Conservation (phyloP, 495 filamentous ascomycete genomes). For the Aspergillus taichungensis region DNA sequence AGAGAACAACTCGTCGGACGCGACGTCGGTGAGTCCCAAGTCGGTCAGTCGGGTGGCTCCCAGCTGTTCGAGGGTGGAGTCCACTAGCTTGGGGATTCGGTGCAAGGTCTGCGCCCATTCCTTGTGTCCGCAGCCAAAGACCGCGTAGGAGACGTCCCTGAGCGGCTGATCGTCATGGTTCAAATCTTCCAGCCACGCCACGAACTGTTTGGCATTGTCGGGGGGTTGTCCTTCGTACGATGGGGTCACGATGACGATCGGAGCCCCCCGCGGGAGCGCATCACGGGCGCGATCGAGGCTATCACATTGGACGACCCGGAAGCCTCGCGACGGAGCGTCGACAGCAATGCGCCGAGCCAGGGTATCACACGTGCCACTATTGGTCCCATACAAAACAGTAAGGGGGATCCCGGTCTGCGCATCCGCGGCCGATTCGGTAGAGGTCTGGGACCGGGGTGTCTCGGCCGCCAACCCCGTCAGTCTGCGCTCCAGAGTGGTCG, state of each 20-base stretch:
- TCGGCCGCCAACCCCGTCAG: too few species aligned
- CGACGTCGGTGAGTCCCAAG: too few species aligned
- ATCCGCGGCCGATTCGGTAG: too few species aligned
- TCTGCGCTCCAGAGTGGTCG: constrained; percentile 42
- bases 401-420: too few species aligned
- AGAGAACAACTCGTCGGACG: too few species aligned
- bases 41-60: too few species aligned
- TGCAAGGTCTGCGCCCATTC: too few species aligned
- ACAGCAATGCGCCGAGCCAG: too few species aligned
- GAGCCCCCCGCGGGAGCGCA: neutral
- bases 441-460: too few species aligned
- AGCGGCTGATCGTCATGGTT: neutral
- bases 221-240: constrained; percentile 10
- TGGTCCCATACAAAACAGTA: too few species aligned
- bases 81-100: neutral
- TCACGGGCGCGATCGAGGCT: constrained; percentile 1
- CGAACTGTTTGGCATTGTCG: constrained; percentile 8
- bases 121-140: constrained; percentile 7
- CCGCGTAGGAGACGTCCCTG: constrained; percentile 1
- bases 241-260: constrained; percentile 7
- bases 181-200: constrained; percentile 5
- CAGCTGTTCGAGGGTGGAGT: too few species aligned
- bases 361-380: too few species aligned
- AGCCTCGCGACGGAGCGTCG: neutral
- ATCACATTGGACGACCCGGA: neutral